Percentiles rank a stretch among this genome's conserved stretches.
phyloP scores from a whole-genome alignment of 2,329 filamentous ascomycete genomes.

The Diaporthe batatas region DNA sequence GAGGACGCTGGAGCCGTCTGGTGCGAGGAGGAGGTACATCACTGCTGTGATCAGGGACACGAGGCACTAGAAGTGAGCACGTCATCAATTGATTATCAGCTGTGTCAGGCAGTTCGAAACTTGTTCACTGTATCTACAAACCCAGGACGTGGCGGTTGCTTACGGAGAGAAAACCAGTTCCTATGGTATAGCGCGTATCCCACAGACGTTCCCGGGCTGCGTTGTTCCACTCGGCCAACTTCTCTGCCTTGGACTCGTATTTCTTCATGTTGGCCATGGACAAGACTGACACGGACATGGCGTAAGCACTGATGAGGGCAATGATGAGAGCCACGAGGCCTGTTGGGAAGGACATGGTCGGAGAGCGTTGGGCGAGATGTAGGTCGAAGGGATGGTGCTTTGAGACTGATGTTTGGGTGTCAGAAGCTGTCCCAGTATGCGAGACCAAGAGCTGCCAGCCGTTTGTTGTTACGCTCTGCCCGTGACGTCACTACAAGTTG shows the following conservation, averaged over 20 bases:
- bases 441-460: background rate
- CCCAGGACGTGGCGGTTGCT: background rate
- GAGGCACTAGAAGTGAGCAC: conserved; percentile 25
- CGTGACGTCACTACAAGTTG: conserved; percentile 2
- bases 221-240: conserved; percentile 50
- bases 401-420: too few relatives aligned
- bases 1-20: conserved; percentile 30
- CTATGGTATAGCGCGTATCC: conserved; percentile 49
- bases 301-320: conserved; percentile 45
- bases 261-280: conserved; percentile 48
- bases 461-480: background rate
- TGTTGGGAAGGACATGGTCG: conserved; percentile 39
- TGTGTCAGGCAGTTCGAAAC: background rate
- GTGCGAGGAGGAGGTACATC: conserved; percentile 37
- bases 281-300: conserved; percentile 44
- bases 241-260: conserved; percentile 49
- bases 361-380: background rate
- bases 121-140: background rate
- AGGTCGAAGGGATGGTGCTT: background rate
- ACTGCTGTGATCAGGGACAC: conserved; percentile 38
- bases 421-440: background rate
- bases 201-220: conserved; percentile 47
- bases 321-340: conserved; percentile 42
- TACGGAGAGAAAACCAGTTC: conserved; percentile 47
- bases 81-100: background rate